A percentile compares a stretch with the other conserved stretches of the same genome.
Evolutionary conservation across 768 basidiomycete species (phyloP).

Genomic region (Boletus subparvulus): DNA sequence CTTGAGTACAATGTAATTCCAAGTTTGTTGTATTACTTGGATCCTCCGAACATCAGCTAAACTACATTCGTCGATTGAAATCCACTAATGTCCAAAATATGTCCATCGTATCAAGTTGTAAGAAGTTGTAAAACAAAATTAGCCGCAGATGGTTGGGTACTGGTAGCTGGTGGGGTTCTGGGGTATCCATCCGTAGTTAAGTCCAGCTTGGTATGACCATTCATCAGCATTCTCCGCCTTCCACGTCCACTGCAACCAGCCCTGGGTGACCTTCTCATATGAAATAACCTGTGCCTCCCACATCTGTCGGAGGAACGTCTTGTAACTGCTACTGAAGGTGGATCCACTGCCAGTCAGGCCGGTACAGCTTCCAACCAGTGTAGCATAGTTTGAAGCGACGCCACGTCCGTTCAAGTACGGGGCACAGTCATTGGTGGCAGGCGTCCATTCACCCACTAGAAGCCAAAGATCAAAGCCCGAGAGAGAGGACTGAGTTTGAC

Average conservation of each 20-base stretch:
- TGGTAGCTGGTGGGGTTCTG: slow-evolving; percentile 44
- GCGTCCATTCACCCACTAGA: slow-evolving; percentile 87
- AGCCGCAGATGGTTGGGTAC: slow-evolving; percentile 66
- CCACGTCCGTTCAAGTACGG: slow-evolving; percentile 75
- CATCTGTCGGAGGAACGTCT: slow-evolving; percentile 74
- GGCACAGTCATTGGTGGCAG: slow-evolving; percentile 70
- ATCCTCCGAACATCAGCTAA: not conserved
- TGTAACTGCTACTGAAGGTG: slow-evolving; percentile 73
- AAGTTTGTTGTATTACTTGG: not conserved
- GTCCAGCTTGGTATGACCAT: slow-evolving; percentile 85
- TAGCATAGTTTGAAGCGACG: slow-evolving; percentile 58
- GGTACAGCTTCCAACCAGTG: slow-evolving; percentile 68
- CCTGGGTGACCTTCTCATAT: slow-evolving; percentile 59
- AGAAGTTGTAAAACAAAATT: not conserved
- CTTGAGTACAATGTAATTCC: slow-evolving; percentile 5
- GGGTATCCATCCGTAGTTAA: slow-evolving; percentile 85
- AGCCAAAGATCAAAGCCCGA: slow-evolving; percentile 67
- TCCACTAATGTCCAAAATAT: not conserved
- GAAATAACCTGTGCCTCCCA: slow-evolving; percentile 85
- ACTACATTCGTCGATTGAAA: not conserved
- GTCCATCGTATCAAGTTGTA: not conserved
- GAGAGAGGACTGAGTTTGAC: slow-evolving; percentile 46
- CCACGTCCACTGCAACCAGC: slow-evolving; percentile 86
- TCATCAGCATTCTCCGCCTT: slow-evolving; percentile 82
- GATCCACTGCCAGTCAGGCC: slow-evolving; percentile 74